These are phyloP conservation scores for Moniliophthora roreri DNA, from an alignment of 1,284 basidiomycete species.

Conservation along the genomic window DNA sequence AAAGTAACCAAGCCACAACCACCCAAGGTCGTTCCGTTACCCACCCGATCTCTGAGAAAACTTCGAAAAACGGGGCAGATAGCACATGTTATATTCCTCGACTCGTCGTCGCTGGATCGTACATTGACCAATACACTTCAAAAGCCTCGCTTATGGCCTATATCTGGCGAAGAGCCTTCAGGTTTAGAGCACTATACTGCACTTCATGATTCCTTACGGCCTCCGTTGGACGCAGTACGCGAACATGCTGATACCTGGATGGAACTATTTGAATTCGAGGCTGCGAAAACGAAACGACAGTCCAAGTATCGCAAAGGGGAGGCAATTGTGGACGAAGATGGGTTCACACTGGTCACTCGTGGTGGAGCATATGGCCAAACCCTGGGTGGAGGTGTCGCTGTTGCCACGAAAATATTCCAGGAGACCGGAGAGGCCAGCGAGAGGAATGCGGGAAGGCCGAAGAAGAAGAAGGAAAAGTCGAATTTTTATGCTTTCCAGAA, in stretches of 20 bases:
- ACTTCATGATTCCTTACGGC: slow-evolving; percentile 64
- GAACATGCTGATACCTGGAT: slow-evolving; percentile 78
- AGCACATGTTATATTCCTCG: slow-evolving; percentile 80
- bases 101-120: slow-evolving; percentile 66
- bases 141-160: slow-evolving; percentile 61
- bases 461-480: slow-evolving; percentile 69
- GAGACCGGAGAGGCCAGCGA: slow-evolving; percentile 52
- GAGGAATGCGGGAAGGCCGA: slow-evolving; percentile 51
- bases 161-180: slow-evolving; percentile 49
- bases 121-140: slow-evolving; percentile 48
- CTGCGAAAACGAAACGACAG: slow-evolving; percentile 61
- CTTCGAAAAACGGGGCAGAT: slow-evolving; percentile 63
- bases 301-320: slow-evolving; percentile 75
- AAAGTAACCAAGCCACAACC: slow-evolving; percentile 37
- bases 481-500: slow-evolving; percentile 88
- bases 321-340: slow-evolving; percentile 88
- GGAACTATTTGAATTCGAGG: slow-evolving; percentile 73
- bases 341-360: slow-evolving; percentile 87
- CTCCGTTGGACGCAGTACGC: slow-evolving; percentile 68
- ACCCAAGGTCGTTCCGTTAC: slow-evolving; percentile 59
- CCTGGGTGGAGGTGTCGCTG: slow-evolving; percentile 74
- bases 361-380: slow-evolving; percentile 88
- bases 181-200: slow-evolving; percentile 73
- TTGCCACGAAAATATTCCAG: slow-evolving; percentile 77
- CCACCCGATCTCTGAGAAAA: slow-evolving; percentile 50